phyloP scores from a whole-genome alignment of 1,284 basidiomycete genomes.

The Gomphus bonarii region DNA sequence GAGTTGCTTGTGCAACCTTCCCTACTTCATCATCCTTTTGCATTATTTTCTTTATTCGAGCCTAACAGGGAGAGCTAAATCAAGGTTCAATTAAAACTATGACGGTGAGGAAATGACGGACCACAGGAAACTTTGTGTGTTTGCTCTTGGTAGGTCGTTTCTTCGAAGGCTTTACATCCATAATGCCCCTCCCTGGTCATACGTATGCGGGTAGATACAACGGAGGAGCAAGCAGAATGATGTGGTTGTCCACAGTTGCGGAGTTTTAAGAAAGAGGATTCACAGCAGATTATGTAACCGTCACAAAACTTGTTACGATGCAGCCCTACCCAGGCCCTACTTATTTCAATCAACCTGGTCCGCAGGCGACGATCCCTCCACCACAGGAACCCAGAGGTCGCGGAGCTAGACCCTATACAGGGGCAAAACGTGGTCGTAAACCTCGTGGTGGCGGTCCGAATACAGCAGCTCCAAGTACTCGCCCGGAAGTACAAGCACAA shows the following conservation, averaged over 20 bases:
- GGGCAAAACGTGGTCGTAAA: slow-evolving; percentile 10
- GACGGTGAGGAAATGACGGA: slow-evolving; percentile 23
- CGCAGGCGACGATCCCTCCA: neutral
- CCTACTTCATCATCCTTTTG: slow-evolving; percentile 99
- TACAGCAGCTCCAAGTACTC: neutral
- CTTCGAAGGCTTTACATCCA: slow-evolving; percentile 5
- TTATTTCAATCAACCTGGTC: slow-evolving; percentile 7
- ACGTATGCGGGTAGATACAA: neutral
- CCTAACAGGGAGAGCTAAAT: slow-evolving; percentile 37
- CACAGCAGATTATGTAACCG: neutral
- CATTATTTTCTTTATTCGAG: slow-evolving; percentile 99
- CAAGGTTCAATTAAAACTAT: slow-evolving; percentile 13
- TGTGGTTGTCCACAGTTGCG: neutral
- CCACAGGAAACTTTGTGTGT: slow-evolving; percentile 77
- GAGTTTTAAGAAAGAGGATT: neutral
- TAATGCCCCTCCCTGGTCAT: neutral
- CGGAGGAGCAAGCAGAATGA: neutral
- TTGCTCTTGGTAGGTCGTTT: slow-evolving; percentile 47
- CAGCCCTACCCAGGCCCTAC: neutral
- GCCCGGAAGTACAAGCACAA: neutral
- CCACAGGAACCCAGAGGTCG: slow-evolving; percentile 4
- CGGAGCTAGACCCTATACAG: slow-evolving; percentile 7
- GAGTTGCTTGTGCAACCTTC: slow-evolving; percentile 96
- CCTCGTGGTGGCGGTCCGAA: slow-evolving; percentile 6
- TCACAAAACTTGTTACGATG: neutral